Percentiles rank a stretch among this genome's conserved stretches.
These are phyloP conservation scores for Zymoseptoria tritici DNA, from an alignment of 2,329 filamentous ascomycete genomes.

Conservation along the genomic window DNA sequence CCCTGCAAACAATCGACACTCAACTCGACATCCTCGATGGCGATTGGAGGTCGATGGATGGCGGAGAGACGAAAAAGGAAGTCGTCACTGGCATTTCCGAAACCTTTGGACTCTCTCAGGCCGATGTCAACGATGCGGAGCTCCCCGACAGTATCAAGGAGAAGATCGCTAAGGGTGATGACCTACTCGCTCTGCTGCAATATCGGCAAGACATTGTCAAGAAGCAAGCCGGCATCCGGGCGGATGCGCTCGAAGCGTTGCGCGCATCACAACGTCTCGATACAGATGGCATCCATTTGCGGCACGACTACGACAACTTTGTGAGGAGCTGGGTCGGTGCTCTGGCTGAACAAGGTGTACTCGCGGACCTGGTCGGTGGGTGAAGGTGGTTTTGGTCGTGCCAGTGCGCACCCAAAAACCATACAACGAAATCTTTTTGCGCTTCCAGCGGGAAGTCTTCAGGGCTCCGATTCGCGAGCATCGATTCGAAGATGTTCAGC, in stretches of 20 bases:
- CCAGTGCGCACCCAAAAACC: too few species aligned
- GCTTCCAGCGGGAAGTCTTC: background rate
- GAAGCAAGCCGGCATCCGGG: conserved; percentile 39
- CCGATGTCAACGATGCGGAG: conserved; percentile 29
- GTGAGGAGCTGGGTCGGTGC: conserved; percentile 62
- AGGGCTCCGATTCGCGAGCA: background rate
- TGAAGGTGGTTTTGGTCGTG: background rate
- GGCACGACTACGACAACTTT: conserved; percentile 55
- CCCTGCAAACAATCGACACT: conserved; percentile 34
- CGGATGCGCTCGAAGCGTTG: conserved; percentile 45
- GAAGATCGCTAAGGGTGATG: conserved; percentile 19
- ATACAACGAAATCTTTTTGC: background rate
- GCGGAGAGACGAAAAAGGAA: conserved; percentile 17
- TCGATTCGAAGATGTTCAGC: background rate
- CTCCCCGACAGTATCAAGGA: conserved; percentile 21
- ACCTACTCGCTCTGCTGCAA: conserved; percentile 28
- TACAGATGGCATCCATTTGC: conserved; percentile 47
- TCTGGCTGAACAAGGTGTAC: conserved; percentile 58
- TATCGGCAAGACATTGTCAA: conserved; percentile 35
- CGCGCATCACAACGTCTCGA: conserved; percentile 42
- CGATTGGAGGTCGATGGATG: conserved; percentile 38
- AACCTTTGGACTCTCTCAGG: conserved; percentile 21
- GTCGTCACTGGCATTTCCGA: conserved; percentile 12
- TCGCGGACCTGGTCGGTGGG: conserved; percentile 35
- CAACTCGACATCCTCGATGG: conserved; percentile 34